Evolutionary conservation across 495 filamentous ascomycete genomes (phyloP).

Genomic region (Hypoxylon rickii): DNA sequence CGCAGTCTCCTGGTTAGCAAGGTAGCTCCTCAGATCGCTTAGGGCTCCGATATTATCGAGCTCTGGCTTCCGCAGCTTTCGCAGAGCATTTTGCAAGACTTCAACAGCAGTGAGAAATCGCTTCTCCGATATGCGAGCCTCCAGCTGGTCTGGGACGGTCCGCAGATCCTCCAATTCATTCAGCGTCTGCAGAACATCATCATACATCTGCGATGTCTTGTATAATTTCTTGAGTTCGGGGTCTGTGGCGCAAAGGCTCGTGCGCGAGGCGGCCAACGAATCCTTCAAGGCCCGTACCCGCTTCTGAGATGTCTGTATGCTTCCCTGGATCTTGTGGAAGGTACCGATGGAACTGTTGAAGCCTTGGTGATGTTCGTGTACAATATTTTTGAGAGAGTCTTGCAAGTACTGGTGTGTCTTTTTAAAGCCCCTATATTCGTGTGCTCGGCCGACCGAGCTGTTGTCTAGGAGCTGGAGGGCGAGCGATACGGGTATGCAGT

Average conservation of each 20-base stretch:
- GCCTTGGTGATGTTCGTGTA: constrained; percentile 98
- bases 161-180: constrained; percentile 86
- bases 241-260: constrained; percentile 80
- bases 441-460: constrained; percentile 87
- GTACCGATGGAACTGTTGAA: constrained; percentile 99
- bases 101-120: constrained; percentile 91
- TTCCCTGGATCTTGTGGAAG: constrained; percentile 96
- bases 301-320: constrained; percentile 85
- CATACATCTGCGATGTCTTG: constrained; percentile 84
- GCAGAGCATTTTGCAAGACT: constrained; percentile 82
- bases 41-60: constrained; percentile 91
- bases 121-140: constrained; percentile 94
- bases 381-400: constrained; percentile 88
- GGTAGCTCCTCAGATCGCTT: constrained; percentile 81
- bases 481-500: constrained; percentile 90
- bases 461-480: constrained; percentile 91
- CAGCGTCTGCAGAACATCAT: constrained; percentile 84
- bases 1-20: constrained; percentile 88
- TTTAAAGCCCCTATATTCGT: constrained; percentile 82
- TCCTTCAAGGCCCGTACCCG: constrained; percentile 82
- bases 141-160: constrained; percentile 87
- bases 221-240: constrained; percentile 90
- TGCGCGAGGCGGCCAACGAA: constrained; percentile 80
- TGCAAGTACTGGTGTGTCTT: constrained; percentile 83
- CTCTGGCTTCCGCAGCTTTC: constrained; percentile 80